A percentile compares a stretch with the other conserved stretches of the same genome.
These are phyloP conservation scores for Phytophthora syringae DNA, from an alignment of 352 stramenopile genomes.

Conservation along the genomic window DNA sequence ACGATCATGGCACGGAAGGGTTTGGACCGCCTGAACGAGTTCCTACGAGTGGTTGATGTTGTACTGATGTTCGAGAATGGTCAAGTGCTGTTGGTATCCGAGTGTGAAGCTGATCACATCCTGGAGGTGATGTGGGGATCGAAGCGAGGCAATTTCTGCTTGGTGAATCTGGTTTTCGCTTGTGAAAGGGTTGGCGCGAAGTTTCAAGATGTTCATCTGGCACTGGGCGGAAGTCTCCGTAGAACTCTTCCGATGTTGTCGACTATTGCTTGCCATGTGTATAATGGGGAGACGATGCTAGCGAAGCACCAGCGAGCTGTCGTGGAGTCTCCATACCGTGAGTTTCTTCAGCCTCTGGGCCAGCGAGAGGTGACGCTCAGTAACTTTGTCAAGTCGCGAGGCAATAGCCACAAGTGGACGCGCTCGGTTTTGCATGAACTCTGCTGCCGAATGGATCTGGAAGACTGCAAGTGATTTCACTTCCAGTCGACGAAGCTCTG, in stretches of 20 bases:
- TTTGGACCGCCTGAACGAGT: slow-evolving; percentile 20
- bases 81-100: slow-evolving; percentile 44
- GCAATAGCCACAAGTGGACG: neutral
- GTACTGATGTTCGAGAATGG: slow-evolving; percentile 50
- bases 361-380: neutral
- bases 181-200: slow-evolving; percentile 14
- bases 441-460: neutral
- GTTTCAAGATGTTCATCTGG: slow-evolving; percentile 13
- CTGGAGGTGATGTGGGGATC: slow-evolving; percentile 31
- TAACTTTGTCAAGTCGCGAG: neutral
- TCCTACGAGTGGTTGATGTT: slow-evolving; percentile 43
- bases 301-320: neutral
- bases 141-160: slow-evolving; percentile 18
- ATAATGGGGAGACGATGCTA: slow-evolving; percentile 46
- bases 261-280: slow-evolving; percentile 31
- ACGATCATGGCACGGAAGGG: neutral
- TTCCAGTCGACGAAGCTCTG: too few species aligned
- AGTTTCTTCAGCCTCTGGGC: neutral
- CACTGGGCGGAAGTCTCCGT: slow-evolving; percentile 13
- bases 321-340: neutral
- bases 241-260: slow-evolving; percentile 11
- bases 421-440: neutral
- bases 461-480: neutral
- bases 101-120: slow-evolving; percentile 51
- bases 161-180: slow-evolving; percentile 39